These are phyloP conservation scores for Mediolabrus comicus DNA, from an alignment of 108 stramenopile species.

Conservation along the genomic window DNA sequence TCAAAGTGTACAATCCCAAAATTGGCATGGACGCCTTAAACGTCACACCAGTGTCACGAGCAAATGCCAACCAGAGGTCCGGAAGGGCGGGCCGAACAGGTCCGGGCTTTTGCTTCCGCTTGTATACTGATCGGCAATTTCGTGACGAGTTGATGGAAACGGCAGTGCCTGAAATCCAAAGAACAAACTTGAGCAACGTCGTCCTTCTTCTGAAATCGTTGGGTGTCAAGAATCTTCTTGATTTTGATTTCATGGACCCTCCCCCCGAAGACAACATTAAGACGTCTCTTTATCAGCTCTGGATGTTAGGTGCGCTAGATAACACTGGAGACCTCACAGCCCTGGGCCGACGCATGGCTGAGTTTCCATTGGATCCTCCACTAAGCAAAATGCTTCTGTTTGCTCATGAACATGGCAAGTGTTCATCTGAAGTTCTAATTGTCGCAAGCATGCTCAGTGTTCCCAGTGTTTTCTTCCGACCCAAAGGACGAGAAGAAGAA, in stretches of 20 bases:
- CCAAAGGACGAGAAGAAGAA: conserved; percentile 97
- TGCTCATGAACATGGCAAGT: conserved; percentile 83
- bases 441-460: conserved; percentile 97
- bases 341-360: conserved; percentile 93
- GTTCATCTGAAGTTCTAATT: conserved; percentile 92
- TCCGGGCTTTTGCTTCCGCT: conserved; percentile 94
- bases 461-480: conserved; percentile 96
- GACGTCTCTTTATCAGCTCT: conserved; percentile 97
- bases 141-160: conserved; percentile 93
- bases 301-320: conserved; percentile 96
- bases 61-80: conserved; percentile 97
- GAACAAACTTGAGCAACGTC: conserved; percentile 98
- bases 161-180: conserved; percentile 97
- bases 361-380: conserved; percentile 97
- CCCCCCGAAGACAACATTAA: conserved; percentile 97
- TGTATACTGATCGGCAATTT: conserved; percentile 97
- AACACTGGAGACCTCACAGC: conserved; percentile 91
- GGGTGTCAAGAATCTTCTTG: conserved; percentile 90
- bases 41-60: conserved; percentile 94
- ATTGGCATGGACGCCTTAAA: conserved; percentile 99
- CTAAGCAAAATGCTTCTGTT: conserved; percentile 97
- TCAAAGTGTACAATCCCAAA: conserved; percentile 99
- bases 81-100: conserved; percentile 98
- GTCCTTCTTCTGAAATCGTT: conserved; percentile 96
- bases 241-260: conserved; percentile 99